Evolutionary conservation across 1,139 yeast species (phyloP).

Genomic region (Meyerozyma athensensis): DNA sequence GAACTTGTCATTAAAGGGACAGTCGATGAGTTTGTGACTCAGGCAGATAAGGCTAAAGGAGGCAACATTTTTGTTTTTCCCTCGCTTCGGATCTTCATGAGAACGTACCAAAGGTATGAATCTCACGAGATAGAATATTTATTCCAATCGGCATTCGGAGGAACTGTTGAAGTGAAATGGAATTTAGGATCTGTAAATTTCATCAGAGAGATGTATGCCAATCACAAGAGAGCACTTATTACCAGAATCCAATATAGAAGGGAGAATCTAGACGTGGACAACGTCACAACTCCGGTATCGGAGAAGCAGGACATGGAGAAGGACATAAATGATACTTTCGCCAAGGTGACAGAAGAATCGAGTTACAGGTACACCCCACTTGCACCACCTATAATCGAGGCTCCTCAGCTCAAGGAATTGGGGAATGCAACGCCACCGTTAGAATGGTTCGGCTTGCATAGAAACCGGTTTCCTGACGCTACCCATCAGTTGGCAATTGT

Average conservation of each 20-base stretch:
- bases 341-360: conserved; percentile 57
- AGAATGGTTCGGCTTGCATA: conserved; percentile 94
- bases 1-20: conserved; percentile 37
- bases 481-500: conserved; percentile 79
- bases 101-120: conserved; percentile 55
- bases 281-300: conserved; percentile 12
- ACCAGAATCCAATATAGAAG: conserved; percentile 33
- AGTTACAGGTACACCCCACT: conserved; percentile 61
- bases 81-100: conserved; percentile 68
- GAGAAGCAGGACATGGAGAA: conserved; percentile 31
- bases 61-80: conserved; percentile 82
- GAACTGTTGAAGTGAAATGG: conserved; percentile 89
- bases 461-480: conserved; percentile 77
- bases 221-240: conserved; percentile 49
- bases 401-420: conserved; percentile 83
- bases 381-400: conserved; percentile 75
- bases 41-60: conserved; percentile 63
- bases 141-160: conserved; percentile 74
- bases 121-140: conserved; percentile 56
- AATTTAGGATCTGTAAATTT: conserved; percentile 89
- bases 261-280: conserved; percentile 14
- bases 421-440: conserved; percentile 98
- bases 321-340: conserved; percentile 54
- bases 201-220: conserved; percentile 75
- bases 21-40: conserved; percentile 51